Evolutionary conservation across 2,329 filamentous ascomycete genomes (phyloP).

Genomic region (Aspergillus quadrilineatus): DNA sequence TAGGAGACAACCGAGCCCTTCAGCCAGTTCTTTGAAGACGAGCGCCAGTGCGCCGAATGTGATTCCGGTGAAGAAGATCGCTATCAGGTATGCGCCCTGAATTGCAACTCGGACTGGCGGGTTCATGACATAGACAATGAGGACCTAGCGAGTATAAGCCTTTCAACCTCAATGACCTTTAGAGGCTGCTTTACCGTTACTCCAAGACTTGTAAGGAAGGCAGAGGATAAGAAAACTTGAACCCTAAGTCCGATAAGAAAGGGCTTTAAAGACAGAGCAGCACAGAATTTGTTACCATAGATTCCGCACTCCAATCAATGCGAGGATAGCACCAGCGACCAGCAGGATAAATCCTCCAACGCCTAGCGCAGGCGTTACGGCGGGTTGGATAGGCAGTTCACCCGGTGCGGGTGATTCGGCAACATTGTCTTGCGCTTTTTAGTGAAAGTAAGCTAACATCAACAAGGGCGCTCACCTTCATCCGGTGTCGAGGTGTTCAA

Average conservation of each 20-base stretch:
- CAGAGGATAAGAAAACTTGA: slow-evolving; percentile 77
- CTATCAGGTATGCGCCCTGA: slow-evolving; percentile 85
- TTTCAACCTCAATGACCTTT: neutral
- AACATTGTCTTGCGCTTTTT: slow-evolving; percentile 15
- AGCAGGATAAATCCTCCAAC: slow-evolving; percentile 77
- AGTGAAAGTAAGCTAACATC: neutral
- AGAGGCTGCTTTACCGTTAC: slow-evolving; percentile 55
- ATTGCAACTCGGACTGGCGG: slow-evolving; percentile 71
- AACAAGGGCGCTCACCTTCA: slow-evolving; percentile 12
- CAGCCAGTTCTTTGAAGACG: slow-evolving; percentile 79
- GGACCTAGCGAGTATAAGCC: slow-evolving; percentile 45
- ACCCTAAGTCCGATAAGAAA: slow-evolving; percentile 44
- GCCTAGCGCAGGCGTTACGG: slow-evolving; percentile 76
- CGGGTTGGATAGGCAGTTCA: slow-evolving; percentile 68
- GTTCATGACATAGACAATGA: slow-evolving; percentile 87
- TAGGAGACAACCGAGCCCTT: slow-evolving; percentile 80
- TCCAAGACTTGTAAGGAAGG: slow-evolving; percentile 69
- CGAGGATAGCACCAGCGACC: slow-evolving; percentile 66
- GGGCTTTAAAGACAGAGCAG: neutral
- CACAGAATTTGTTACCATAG: slow-evolving; percentile 49
- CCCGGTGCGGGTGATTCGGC: slow-evolving; percentile 26
- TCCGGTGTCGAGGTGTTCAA: slow-evolving; percentile 22
- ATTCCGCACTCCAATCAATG: slow-evolving; percentile 79
- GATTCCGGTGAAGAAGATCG: slow-evolving; percentile 68
- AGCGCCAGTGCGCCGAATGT: slow-evolving; percentile 72